Evolutionary conservation across 1,284 basidiomycete species (phyloP), one percentile per base, ranked within the genome.

Genomic region (Lentinula novae-zelandiae): DNA sequence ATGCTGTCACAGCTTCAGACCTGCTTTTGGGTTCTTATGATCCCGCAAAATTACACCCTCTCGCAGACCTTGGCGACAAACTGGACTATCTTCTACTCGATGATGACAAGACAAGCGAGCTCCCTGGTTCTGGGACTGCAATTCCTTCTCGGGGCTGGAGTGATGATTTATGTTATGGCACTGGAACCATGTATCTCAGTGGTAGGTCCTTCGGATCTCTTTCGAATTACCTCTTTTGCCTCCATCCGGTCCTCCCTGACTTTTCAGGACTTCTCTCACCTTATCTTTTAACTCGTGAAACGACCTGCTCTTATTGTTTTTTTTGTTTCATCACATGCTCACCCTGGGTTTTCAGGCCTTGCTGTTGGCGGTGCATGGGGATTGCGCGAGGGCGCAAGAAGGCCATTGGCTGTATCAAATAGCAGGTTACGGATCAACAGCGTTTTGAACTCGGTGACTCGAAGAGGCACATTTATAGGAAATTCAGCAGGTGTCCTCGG

Each of bases 151-250:
- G 97, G 75, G 96, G 97, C 62, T 99, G 95, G 96, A 94, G 94
- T 76, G 97, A 99, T 80, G 97, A 99, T 78, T 81, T 99, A 63
- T 98, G 95, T 85, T 98, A 99, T 78, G 97, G 97, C 68, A 98
- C 96, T 69, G 97, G 97, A 61, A 97, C 96, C 66, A 98, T 96
- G 78, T 99, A 99, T 86, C 88, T 99, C 60, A 85, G 92, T 71
- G 97, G 96, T 96, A 74, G 72, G 94, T 87, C 53, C 39, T 54
- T 54, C 65, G 69, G 77, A 79, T 81, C 77, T 81, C 80, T 81
- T 83, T 86, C 78, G 82, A 76, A 77, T 80, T 79, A 80, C 82
- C 81, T 68, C 71, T 78, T 84, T 82, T 73, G 81, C 76, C 60
- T 65, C 63, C 65, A 65, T 56, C 67, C 72, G 69, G 74, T 72